Evolutionary conservation across 1,139 yeast species (phyloP).

Genomic region (Geotrichum reessii): DNA sequence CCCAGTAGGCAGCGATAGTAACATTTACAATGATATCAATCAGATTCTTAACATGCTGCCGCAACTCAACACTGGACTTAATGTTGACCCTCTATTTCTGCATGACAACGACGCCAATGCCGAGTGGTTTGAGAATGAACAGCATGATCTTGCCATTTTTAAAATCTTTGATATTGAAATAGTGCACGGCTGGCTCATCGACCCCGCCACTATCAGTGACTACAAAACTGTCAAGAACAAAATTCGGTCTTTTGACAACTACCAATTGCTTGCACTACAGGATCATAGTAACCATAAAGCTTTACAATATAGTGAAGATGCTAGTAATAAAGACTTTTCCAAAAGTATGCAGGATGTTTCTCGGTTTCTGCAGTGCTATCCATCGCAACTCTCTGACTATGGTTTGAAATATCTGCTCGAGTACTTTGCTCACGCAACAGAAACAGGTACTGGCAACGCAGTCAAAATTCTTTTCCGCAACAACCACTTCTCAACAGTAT

Average conservation of each 20-base stretch:
- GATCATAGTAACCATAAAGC: background rate
- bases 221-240: background rate
- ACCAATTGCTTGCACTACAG: background rate
- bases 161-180: slow-evolving; percentile 43
- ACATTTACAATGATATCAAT: background rate
- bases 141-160: slow-evolving; percentile 41
- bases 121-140: slow-evolving; percentile 52
- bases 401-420: slow-evolving; percentile 48
- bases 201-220: slow-evolving; percentile 24
- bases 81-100: slow-evolving; percentile 60
- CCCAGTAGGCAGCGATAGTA: background rate
- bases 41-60: slow-evolving; percentile 52
- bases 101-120: slow-evolving; percentile 27
- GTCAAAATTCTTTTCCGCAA: slow-evolving; percentile 62
- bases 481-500: slow-evolving; percentile 72
- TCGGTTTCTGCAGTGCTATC: slow-evolving; percentile 48
- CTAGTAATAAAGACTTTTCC: background rate
- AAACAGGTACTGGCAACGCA: slow-evolving; percentile 39
- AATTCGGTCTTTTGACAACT: background rate
- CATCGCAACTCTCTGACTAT: slow-evolving; percentile 62
- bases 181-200: slow-evolving; percentile 49
- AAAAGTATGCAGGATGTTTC: background rate
- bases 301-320: background rate
- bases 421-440: slow-evolving; percentile 34
- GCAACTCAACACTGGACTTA: slow-evolving; percentile 61